Conservation (phyloP, 331 rosid genomes). For the Malus hybrid region DNA sequence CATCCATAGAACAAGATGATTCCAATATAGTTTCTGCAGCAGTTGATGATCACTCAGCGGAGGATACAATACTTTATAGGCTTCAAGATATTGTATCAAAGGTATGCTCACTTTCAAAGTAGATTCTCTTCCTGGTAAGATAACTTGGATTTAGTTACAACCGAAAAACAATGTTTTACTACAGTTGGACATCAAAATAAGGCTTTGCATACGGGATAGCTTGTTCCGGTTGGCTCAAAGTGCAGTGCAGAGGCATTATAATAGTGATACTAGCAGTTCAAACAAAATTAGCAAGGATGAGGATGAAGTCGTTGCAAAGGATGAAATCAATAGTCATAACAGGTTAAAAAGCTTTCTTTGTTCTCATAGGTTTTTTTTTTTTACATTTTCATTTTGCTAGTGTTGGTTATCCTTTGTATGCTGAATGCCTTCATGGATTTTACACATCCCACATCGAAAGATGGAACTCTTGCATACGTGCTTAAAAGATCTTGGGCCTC, state of each 20-base stretch:
- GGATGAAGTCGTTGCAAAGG: constrained; percentile 37
- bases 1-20: constrained; percentile 61
- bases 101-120: constrained; percentile 39
- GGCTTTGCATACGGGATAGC: constrained; percentile 81
- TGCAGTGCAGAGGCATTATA: constrained; percentile 55
- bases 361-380: background rate
- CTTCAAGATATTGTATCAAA: constrained; percentile 70
- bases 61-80: constrained; percentile 53
- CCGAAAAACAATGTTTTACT: constrained; percentile 38
- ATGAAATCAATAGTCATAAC: constrained; percentile 37
- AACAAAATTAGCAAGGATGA: constrained; percentile 51
- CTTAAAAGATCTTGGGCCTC: too few species aligned
- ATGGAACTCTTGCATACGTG: too few species aligned
- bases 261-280: constrained; percentile 51
- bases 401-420: background rate
- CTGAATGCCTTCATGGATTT: background rate
- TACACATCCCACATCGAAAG: background rate
- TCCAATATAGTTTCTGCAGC: constrained; percentile 50
- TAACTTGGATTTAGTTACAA: constrained; percentile 33
- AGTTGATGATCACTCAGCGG: constrained; percentile 44
- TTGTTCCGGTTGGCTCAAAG: constrained; percentile 84
- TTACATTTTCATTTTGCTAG: background rate
- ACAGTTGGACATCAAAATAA: constrained; percentile 74
- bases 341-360: constrained; percentile 38
- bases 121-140: constrained; percentile 23